A percentile compares a stretch with the other conserved stretches of the same genome.
Evolutionary conservation across 2,329 filamentous ascomycete genomes (phyloP).

Genomic region (Cadophora sp.): DNA sequence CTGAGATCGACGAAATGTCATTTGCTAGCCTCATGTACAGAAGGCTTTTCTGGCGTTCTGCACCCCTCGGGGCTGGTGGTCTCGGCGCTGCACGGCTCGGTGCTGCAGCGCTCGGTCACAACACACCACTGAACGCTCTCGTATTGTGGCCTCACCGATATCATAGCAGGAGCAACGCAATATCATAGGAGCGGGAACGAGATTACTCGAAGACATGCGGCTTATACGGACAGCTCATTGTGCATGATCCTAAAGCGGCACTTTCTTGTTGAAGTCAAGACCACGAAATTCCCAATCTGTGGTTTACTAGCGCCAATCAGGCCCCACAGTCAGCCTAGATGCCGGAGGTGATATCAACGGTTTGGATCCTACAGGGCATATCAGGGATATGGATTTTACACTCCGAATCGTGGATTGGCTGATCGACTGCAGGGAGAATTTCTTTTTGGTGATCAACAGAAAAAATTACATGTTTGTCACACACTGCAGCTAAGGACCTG

Average conservation of each 20-base stretch:
- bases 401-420: background rate
- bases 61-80: constrained; percentile 10
- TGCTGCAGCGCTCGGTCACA: constrained; percentile 11
- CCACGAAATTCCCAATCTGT: background rate
- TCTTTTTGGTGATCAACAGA: background rate
- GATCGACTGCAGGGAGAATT: background rate
- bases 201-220: background rate
- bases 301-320: background rate
- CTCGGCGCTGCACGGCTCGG: constrained; percentile 17
- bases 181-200: constrained; percentile 14
- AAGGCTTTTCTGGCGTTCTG: constrained; percentile 11
- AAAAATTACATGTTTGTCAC: background rate
- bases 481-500: background rate
- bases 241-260: background rate
- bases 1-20: background rate
- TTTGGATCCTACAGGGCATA: too few relatives aligned
- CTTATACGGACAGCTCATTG: constrained; percentile 12
- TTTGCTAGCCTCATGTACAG: constrained; percentile 1
- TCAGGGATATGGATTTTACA: too few relatives aligned
- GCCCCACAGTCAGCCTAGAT: background rate
- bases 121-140: background rate
- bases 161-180: background rate
- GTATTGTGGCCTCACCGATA: background rate
- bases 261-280: background rate
- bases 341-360: background rate